Base-by-base conservation (phyloP, 2,329 filamentous ascomycete genomes). In the Exophiala sp. region DNA sequence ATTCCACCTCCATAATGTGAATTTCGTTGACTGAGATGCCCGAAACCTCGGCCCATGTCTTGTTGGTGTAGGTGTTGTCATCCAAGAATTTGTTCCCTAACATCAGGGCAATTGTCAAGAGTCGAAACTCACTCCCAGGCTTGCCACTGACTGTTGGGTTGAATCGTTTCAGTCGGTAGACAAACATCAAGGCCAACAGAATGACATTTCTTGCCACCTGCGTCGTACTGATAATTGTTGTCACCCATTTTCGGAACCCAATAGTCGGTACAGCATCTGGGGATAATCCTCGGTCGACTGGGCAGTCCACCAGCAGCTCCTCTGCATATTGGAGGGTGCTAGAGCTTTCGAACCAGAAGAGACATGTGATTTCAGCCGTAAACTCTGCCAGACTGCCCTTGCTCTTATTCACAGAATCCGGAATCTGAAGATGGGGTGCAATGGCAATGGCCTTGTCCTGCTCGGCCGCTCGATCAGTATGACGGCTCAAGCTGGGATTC, bases 1-100 rank as follows among this genome's bases (percentile, higher is more conserved):
- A 98, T 67, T 98, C 93, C n/a, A 98, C 93, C 67, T 98, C 93
- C 93, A 98, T 98, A 38, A 96, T 86, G 66, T 98, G 93, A 44
- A 98, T 95, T 68, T 98, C 93, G 53, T 85, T 82, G 10, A 97
- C 91, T 1, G 87, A 83, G 54, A 98, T 95, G 38, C 87, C 86
- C 1, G 93, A 97, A 9, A 98, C 93, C 63, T 98, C 93, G 2
- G 91, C 93, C 93, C 93, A 98, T 0, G 93, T 98, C 74, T 97
- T 96, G 73, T 98, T 98, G 30, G 93, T 97, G 70, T 98, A 98
- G 0, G 93, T 97, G 67, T 97, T 98, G 68, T 98, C 93, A 65
- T 98, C 93, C 62, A 98, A 73, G 66, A 97, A 98, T 73, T 98
- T 98, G 69, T 98, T 98, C 55, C 90, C 91, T 52, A 98, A 76